Base-by-base conservation (phyloP, 139 green algal species). In the Tetradesmus lagerheimii region DNA sequence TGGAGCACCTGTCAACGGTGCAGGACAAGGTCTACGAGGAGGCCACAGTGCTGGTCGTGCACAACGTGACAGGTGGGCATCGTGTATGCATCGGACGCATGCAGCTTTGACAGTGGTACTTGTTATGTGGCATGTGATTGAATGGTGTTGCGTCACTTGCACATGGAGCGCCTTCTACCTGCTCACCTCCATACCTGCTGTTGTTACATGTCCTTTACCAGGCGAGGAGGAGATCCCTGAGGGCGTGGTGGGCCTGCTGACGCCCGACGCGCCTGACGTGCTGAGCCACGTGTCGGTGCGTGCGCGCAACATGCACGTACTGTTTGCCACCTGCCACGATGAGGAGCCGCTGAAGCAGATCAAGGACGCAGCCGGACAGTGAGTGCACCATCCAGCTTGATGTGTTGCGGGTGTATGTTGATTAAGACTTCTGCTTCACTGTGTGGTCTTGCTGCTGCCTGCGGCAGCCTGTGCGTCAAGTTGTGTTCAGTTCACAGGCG, bases 151-250 rank as follows among this genome's bases (percentile, higher is more conserved):
- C n/a, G n/a, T n/a, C n/a, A n/a, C n/a, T n/a, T n/a, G n/a, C n/a
- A n/a, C n/a, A n/a, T n/a, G n/a, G n/a, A n/a, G n/a, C n/a, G n/a
- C n/a, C n/a, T n/a, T n/a, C n/a, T n/a, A n/a, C n/a, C n/a, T n/a
- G n/a, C n/a, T n/a, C n/a, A n/a, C n/a, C n/a, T n/a, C n/a, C n/a
- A n/a, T n/a, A n/a, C n/a, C n/a, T n/a, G n/a, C n/a, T n/a, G n/a
- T n/a, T 62, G 47, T 20, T 62, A 20, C 2, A 2, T 4, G 27
- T 47, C 0, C 47, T n/a, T 29, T 12, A 14, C 29, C 85, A 90
- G 93, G 93, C 35, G 97, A 99, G 93, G 97, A 99, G 93, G 97
- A 99, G 94, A 97, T 99, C 86, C 97, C 97, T 20, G 94, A 96
- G 86, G 96, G 97, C n/a, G 94, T 92, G 31, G 96, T 99, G 43